Conservation (phyloP, 2,329 filamentous ascomycete genomes). For the Talaromyces albobiverticillius region DNA sequence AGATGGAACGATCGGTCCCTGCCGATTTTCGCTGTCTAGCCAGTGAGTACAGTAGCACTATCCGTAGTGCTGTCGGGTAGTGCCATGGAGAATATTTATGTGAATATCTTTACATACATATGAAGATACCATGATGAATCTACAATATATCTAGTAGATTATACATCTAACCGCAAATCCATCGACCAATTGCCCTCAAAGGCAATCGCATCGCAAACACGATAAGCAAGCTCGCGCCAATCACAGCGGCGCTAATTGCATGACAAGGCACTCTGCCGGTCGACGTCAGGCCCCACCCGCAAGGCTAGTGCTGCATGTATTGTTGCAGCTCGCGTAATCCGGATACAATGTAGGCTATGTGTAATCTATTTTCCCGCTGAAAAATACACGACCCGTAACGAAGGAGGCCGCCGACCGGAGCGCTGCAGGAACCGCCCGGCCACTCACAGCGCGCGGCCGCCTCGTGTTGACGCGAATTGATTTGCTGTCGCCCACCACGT, state of each 20-base stretch:
- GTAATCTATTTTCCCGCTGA: background rate
- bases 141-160: too few species aligned
- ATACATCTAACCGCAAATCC: too few species aligned
- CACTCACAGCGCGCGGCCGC: slow-evolving; percentile 2
- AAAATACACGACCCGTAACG: background rate
- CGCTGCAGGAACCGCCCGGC: slow-evolving; percentile 6
- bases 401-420: slow-evolving; percentile 11
- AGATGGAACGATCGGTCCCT: too few species aligned
- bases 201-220: background rate
- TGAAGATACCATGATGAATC: too few species aligned
- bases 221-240: slow-evolving; percentile 11
- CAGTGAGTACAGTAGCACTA: too few species aligned
- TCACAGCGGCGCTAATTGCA: slow-evolving; percentile 2
- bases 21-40: too few species aligned
- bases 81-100: too few species aligned
- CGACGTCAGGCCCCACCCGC: slow-evolving; percentile 1
- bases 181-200: background rate
- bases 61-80: too few species aligned
- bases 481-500: slow-evolving; percentile 7
- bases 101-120: too few species aligned
- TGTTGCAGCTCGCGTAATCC: too few species aligned
- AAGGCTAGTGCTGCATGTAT: too few species aligned
- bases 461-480: slow-evolving; percentile 10
- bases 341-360: too few species aligned
- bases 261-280: slow-evolving; percentile 5